Evolutionary conservation across 768 basidiomycete species (phyloP).

Genomic region (Lyophyllum decastes): DNA sequence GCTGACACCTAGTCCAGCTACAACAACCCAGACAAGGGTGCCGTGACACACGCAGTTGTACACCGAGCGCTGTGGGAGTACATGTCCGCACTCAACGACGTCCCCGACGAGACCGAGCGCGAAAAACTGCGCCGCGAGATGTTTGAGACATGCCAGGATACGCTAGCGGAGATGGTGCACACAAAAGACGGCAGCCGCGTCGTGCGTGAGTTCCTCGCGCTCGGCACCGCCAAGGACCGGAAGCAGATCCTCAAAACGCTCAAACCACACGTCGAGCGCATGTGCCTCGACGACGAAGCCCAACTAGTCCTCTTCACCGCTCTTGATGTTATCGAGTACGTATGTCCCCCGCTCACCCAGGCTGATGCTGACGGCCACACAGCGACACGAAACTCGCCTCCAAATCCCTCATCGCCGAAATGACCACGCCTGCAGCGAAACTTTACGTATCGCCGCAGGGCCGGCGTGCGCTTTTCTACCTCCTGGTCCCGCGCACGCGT

Average conservation of each 20-base stretch:
- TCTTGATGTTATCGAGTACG: constrained; percentile 87
- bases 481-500: constrained; percentile 78
- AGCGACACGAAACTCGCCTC: constrained; percentile 90
- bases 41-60: constrained; percentile 83
- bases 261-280: constrained; percentile 86
- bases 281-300: constrained; percentile 88
- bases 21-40: constrained; percentile 90
- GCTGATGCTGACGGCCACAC: constrained; percentile 1
- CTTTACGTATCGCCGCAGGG: constrained; percentile 70
- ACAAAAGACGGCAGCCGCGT: constrained; percentile 89
- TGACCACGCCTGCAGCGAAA: constrained; percentile 57
- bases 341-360: constrained; percentile 6
- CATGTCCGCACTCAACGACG: constrained; percentile 56
- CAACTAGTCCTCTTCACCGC: constrained; percentile 89
- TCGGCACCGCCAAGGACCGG: constrained; percentile 88
- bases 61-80: constrained; percentile 91
- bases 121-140: constrained; percentile 80
- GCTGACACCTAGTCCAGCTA: constrained; percentile 51
- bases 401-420: constrained; percentile 76
- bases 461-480: constrained; percentile 80
- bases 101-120: constrained; percentile 62
- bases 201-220: constrained; percentile 83
- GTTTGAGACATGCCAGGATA: constrained; percentile 85
- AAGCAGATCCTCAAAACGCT: constrained; percentile 90
- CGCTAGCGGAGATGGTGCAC: constrained; percentile 90